Conservation (phyloP, 176 grass and related monocot genomes). For the Cocos nucifera region DNA sequence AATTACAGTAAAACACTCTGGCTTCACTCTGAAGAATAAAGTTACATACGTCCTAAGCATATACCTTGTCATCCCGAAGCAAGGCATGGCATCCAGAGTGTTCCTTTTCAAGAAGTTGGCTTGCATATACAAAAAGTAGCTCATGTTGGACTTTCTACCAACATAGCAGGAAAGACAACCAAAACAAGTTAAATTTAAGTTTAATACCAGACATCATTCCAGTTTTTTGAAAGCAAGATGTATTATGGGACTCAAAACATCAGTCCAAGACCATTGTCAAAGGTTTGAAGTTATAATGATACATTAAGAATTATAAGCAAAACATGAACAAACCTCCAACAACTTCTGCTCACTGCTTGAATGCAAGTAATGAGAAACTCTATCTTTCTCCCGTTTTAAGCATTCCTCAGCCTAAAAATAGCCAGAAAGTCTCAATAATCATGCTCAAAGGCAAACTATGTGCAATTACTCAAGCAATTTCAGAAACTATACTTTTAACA, state of each 20-base stretch:
- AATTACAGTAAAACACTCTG: background rate
- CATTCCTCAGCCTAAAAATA: conserved; percentile 83
- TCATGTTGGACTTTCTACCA: conserved; percentile 91
- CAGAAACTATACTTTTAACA: conserved; percentile 63
- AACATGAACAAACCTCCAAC: conserved; percentile 55
- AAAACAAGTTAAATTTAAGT: background rate
- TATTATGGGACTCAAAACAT: background rate
- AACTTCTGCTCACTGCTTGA: conserved; percentile 85
- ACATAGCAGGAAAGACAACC: too few species aligned
- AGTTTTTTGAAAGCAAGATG: background rate
- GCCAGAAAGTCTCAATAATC: conserved; percentile 10
- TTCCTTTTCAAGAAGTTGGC: conserved; percentile 80
- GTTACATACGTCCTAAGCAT: conserved; percentile 1
- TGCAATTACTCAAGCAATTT: too few species aligned
- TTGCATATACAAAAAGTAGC: conserved; percentile 74
- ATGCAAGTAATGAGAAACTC: conserved; percentile 93
- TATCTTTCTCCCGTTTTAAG: conserved; percentile 77
- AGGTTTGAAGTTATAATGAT: background rate
- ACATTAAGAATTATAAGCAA: background rate
- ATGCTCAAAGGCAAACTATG: background rate
- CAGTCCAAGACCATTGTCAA: conserved; percentile 1
- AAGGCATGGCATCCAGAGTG: conserved; percentile 88
- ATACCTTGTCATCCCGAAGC: conserved; percentile 92
- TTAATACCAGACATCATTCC: background rate
- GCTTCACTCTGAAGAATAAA: background rate